Conservation (phyloP, 2,329 filamentous ascomycete species). For the Raffaelea ambrosiae region DNA sequence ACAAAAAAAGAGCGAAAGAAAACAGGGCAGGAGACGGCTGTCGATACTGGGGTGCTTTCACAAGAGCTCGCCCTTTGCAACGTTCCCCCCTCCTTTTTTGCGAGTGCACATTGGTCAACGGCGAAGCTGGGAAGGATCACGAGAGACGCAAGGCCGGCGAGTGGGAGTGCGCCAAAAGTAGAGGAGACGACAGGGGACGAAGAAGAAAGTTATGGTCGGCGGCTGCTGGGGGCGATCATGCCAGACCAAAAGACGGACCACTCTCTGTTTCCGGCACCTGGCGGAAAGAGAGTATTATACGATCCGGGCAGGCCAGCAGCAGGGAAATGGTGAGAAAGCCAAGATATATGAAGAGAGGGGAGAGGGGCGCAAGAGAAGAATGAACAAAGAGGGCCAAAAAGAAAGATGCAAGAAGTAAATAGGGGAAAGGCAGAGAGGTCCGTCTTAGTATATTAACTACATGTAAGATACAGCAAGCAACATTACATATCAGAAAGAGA, state of each 20-base stretch:
- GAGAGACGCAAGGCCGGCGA: background rate
- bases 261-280: background rate
- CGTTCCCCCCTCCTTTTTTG: background rate
- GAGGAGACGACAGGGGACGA: background rate
- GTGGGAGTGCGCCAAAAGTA: no score
- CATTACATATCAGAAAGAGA: background rate
- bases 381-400: background rate
- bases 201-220: background rate
- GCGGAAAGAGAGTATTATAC: background rate
- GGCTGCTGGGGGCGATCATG: background rate
- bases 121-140: background rate
- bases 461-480: no score
- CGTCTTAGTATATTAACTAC: conserved; percentile 1
- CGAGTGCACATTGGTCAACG: background rate
- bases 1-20: no score
- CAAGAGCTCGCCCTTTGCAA: no score
- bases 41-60: no score
- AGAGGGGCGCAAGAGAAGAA: no score
- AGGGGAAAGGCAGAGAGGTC: background rate
- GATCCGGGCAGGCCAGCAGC: background rate
- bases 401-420: background rate
- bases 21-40: no score
- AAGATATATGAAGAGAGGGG: no score
- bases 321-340: background rate
- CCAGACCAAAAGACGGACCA: background rate